Conservation (phyloP, 2,329 filamentous ascomycete genomes). For the Neonectria ditissima region DNA sequence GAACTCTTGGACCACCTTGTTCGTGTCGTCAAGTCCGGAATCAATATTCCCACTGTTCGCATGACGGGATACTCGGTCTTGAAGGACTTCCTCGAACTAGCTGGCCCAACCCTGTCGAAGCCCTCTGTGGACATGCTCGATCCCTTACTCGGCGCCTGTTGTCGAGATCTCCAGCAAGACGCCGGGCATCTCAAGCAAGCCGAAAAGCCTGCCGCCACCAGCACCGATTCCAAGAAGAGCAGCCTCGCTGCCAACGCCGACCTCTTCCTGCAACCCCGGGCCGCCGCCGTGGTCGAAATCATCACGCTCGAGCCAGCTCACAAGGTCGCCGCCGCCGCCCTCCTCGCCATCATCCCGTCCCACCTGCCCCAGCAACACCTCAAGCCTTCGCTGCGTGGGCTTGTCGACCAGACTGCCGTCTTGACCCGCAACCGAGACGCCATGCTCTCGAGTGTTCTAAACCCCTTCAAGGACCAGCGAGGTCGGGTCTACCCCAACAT, state of each 20-base stretch:
- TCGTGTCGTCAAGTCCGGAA: slow-evolving; percentile 75
- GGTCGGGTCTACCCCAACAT: slow-evolving; percentile 78
- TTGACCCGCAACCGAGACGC: slow-evolving; percentile 75
- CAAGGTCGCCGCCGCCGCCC: slow-evolving; percentile 64
- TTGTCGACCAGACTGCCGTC: slow-evolving; percentile 85
- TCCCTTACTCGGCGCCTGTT: slow-evolving; percentile 74
- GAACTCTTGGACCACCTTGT: slow-evolving; percentile 77
- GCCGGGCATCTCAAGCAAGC: slow-evolving; percentile 59
- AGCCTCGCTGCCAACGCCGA: slow-evolving; percentile 73
- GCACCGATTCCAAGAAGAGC: slow-evolving; percentile 53
- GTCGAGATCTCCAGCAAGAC: slow-evolving; percentile 75
- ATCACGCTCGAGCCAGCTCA: slow-evolving; percentile 59
- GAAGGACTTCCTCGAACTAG: slow-evolving; percentile 66
- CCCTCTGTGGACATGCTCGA: slow-evolving; percentile 72
- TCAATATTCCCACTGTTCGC: slow-evolving; percentile 66
- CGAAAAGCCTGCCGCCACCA: slow-evolving; percentile 48
- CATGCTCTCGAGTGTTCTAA: slow-evolving; percentile 85
- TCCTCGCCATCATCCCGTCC: slow-evolving; percentile 74
- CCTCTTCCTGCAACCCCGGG: slow-evolving; percentile 69
- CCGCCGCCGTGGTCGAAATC: slow-evolving; percentile 47
- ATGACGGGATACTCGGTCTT: slow-evolving; percentile 70
- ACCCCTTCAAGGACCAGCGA: slow-evolving; percentile 75
- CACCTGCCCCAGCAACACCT: slow-evolving; percentile 74
- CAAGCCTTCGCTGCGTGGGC: slow-evolving; percentile 76
- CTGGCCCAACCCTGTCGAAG: slow-evolving; percentile 76